Evolutionary conservation across 257 asterid genomes (phyloP).

Genomic region (Leptodermis oblonga): DNA sequence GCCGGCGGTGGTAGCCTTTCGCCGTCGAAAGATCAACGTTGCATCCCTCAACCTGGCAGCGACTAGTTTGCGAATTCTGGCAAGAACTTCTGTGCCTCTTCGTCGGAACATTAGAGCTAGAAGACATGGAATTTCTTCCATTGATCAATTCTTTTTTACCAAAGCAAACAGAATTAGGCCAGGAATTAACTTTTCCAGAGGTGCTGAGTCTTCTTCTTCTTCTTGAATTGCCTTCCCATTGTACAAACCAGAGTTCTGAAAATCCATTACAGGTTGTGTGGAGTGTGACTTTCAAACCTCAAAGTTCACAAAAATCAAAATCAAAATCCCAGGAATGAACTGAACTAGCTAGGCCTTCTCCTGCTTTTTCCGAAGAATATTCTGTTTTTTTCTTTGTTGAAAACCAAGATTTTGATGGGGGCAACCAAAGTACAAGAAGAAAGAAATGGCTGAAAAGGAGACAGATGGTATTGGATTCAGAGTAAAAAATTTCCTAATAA

Average conservation of each 20-base stretch:
- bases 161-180: conserved; percentile 10
- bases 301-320: too few relatives aligned
- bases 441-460: not conserved
- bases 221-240: conserved; percentile 7
- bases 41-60: conserved; percentile 84
- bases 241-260: not conserved
- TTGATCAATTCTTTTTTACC: conserved; percentile 17
- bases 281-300: too few relatives aligned
- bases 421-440: not conserved
- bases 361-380: not conserved
- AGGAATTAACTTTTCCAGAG: not conserved
- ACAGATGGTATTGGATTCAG: not conserved
- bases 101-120: not conserved
- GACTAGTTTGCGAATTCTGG: conserved; percentile 42
- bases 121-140: conserved; percentile 5
- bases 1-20: conserved; percentile 65
- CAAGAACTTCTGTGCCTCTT: conserved; percentile 36
- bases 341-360: too few relatives aligned
- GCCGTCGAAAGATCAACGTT: conserved; percentile 55
- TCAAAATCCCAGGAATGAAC: too few relatives aligned
- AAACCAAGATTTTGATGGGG: not conserved
- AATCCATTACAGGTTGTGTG: conserved; percentile 1
- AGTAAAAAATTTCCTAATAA: not conserved
- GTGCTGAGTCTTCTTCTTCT: not conserved
- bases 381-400: not conserved